Base-by-base conservation (phyloP, 2,329 filamentous ascomycete genomes). In the Arthrocladium fulminans region DNA sequence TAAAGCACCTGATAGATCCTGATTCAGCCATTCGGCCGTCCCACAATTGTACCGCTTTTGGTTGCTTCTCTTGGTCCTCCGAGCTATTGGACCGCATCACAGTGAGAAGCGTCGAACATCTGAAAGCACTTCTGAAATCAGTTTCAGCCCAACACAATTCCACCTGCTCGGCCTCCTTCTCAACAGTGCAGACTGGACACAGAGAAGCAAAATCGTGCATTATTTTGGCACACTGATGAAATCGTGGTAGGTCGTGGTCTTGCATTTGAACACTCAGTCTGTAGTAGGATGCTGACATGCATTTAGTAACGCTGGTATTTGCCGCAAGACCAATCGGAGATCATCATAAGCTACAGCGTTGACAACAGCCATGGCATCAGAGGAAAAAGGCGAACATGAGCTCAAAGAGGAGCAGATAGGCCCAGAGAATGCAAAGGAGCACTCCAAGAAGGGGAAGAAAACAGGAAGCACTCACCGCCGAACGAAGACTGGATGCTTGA, bases 401-500 rank as follows among this genome's bases (percentile, higher is more conserved):
- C 2, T n/a, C 32, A 39, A 24, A 22, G 43, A 45, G 27, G 15
- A 25, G 15, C n/a, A 37, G 24, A 30, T 10, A 24, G 30, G 22
- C 13, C 22, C 43, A 20, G 22, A 25, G 8, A 37, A 19, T 15
- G 10, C 43, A 22, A 45, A 45, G 22, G 29, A 24, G 20, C 20
- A 19, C 13, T 24, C 19, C 15, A 45, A 35, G 32, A 45, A 37
- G 17, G 29, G 29, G 40, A 45, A 39, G 32, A 20, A 47, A 15
- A 17, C 17, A 12, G 27, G 9, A 35, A 25, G 20, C n/a, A 37
- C 29, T n/a, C 29, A 22, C 12, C 27, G 29, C 3, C 27, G 43
- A 7, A 45, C 43, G 19, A 45, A 45, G 30, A 45, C 43, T 3
- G 43, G 43, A 23, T 45, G 43, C 20, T 37, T 45, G 20, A 45